These are phyloP conservation scores for Aureobasidium sp. DNA, from an alignment of 2,329 filamentous ascomycete species.

Conservation along the genomic window DNA sequence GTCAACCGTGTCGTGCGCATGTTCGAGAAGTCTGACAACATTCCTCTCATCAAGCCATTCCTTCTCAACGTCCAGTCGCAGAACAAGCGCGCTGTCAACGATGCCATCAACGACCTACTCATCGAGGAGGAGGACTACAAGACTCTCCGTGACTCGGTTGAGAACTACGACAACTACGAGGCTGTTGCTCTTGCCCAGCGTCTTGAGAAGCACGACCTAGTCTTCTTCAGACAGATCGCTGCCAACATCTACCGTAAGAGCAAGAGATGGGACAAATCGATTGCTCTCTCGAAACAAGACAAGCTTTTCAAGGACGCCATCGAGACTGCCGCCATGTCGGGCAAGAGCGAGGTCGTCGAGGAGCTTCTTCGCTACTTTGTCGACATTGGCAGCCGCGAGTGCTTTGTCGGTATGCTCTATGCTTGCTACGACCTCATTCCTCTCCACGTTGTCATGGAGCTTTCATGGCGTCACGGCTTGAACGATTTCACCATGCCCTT, in stretches of 20 bases:
- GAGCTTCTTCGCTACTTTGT: conserved; percentile 96
- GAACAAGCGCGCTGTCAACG: conserved; percentile 97
- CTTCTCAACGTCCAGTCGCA: conserved; percentile 90
- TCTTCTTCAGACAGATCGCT: conserved; percentile 98
- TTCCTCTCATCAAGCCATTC: conserved; percentile 98
- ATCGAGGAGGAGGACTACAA: conserved; percentile 99
- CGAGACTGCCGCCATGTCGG: conserved; percentile 88
- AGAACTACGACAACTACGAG: conserved; percentile 99
- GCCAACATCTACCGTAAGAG: conserved; percentile 99
- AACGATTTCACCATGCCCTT: conserved; percentile 99
- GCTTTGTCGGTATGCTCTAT: conserved; percentile 99
- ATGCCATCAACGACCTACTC: conserved; percentile 92
- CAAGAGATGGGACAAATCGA: conserved; percentile 99
- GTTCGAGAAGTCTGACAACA: conserved; percentile 97
- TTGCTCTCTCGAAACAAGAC: conserved; percentile 95
- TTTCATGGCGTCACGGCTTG: conserved; percentile 93
- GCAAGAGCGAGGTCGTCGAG: conserved; percentile 87
- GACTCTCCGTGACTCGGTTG: conserved; percentile 91
- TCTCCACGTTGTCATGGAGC: conserved; percentile 84
- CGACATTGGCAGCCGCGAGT: conserved; percentile 97
- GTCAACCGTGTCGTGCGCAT: conserved; percentile 99
- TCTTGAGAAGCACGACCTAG: conserved; percentile 92
- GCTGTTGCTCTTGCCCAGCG: conserved; percentile 85
- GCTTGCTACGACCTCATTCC: conserved; percentile 96
- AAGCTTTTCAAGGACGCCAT: conserved; percentile 99